Base-by-base conservation (phyloP, 192 early-diverging fungal genomes). In the Lobosporangium transversale region DNA sequence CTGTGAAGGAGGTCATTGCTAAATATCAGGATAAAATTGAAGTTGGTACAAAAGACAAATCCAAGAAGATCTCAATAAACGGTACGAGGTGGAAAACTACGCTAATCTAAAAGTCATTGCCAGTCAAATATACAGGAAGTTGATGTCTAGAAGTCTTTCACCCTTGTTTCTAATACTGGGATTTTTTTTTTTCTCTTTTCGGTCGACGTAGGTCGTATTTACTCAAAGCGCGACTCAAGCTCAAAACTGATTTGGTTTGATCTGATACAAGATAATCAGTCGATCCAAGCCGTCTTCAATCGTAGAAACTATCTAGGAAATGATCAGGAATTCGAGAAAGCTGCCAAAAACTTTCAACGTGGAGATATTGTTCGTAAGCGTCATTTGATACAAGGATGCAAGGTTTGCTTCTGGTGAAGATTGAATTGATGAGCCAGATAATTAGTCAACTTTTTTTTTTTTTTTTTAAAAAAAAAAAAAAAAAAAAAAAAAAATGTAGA, bases 191-290 rank as follows among this genome's bases (percentile, higher is more conserved):
- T n/a, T n/a, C n/a, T n/a, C n/a, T n/a, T n/a, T n/a, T n/a, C n/a
- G n/a, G n/a, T n/a, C n/a, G n/a, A n/a, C n/a, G n/a, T 78, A 70
- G 92, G 91, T 10, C 85, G 92, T n/a, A 79, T 95, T 23, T 58
- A 68, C 17, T 87, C 84, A 8, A 87, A 87, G 60, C 82, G 94
- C 17, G 90, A 90, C 31, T 89, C 92, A 12, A 89, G 90, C 58
- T 79, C 85, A 61, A 91, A 89, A 47, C 84, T 94, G 40, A 76
- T 91, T 8, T 95, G 94, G 80, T 84, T 88, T 47, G 92, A 92
- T 73, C 29, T 95, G 27, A 70, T 81, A 29, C 85, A 90, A 24
- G 84, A 89, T 61, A 84, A 85, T 4, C 62, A 84, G 21, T 42
- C 63, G 7, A 64, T 93, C 21, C 94, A 95, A 48, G 84, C 93